Evolutionary conservation across 306 rosid genomes (phyloP), one percentile per base, ranked within the genome.

Genomic region (Quercus ilex): DNA sequence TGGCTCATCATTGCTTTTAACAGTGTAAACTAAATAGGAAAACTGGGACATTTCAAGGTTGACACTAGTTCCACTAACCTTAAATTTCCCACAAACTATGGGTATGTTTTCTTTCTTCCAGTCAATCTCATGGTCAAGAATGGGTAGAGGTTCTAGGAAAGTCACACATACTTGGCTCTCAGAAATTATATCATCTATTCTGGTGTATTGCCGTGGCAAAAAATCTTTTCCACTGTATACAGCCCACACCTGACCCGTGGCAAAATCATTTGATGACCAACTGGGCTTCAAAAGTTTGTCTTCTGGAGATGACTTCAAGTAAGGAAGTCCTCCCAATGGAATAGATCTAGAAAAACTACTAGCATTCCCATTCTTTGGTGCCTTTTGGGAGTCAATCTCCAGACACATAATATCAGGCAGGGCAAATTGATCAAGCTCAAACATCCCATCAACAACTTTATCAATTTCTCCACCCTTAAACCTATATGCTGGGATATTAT

Each of bases 41-140:
- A 74, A 74, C 18, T 23, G 18, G 5, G 79, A 74, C 49, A 80
- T 21, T 17, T 41, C 69, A 9, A 63, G 72, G 43, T n/a, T 51
- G 59, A 38, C 13, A 25, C 67, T 41, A 53, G 68, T 74, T 55
- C 17, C 8, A 6, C 75, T 26, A 2, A 25, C 69, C n/a, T 64
- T 64, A 52, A 80, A 80, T 10, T 55, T 20, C 69, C 83, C 79
- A 2, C 60, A 74, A 7, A 19, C 51, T 13, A 80, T 19, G 1
- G 83, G 83, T n/a, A 80, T 43, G 49, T 65, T 53, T 65, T 64
- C 75, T 35, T 53, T 80, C 70, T 62, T 35, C 68, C 55, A 71
- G 0, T 49, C 35, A n/a, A 18, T 59, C 56, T 46, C 73, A 8
- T 28, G 5, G 5, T 79, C 77, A 26, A 58, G 49, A 43, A 55